These are phyloP conservation scores for Gossypium anomalum DNA, from an alignment of 345 rosid genomes.

Conservation along the genomic window DNA sequence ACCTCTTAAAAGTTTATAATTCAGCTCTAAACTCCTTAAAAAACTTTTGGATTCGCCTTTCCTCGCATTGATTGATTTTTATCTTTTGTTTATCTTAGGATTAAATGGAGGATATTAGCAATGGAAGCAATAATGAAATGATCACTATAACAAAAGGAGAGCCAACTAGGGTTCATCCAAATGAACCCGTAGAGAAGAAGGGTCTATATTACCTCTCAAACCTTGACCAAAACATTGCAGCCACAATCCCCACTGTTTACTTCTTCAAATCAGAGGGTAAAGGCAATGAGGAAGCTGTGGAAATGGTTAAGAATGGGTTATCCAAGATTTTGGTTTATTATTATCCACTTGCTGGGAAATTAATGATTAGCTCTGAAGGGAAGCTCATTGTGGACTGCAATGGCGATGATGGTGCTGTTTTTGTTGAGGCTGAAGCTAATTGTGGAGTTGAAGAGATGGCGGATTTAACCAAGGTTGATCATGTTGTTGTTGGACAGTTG, in stretches of 20 bases:
- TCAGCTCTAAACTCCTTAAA: too few species aligned
- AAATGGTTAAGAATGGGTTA: constrained; percentile 56
- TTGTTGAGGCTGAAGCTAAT: constrained; percentile 82
- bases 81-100: background rate
- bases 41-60: too few species aligned
- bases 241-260: constrained; percentile 63
- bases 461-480: constrained; percentile 59
- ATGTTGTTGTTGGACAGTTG: constrained; percentile 63
- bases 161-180: constrained; percentile 55
- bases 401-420: constrained; percentile 69
- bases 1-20: too few species aligned
- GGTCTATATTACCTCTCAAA: constrained; percentile 68
- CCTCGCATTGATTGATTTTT: too few species aligned
- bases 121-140: constrained; percentile 22
- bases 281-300: constrained; percentile 56
- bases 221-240: constrained; percentile 88
- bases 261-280: constrained; percentile 60
- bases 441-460: constrained; percentile 46
- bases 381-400: constrained; percentile 72
- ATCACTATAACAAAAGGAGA: constrained; percentile 41
- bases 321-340: constrained; percentile 63
- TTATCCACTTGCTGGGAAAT: constrained; percentile 71
- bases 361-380: constrained; percentile 62
- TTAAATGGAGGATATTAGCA: constrained; percentile 37
- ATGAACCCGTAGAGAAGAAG: constrained; percentile 44